Conservation (phyloP, 1,284 basidiomycete genomes). For the Acaromyces ingoldii region DNA sequence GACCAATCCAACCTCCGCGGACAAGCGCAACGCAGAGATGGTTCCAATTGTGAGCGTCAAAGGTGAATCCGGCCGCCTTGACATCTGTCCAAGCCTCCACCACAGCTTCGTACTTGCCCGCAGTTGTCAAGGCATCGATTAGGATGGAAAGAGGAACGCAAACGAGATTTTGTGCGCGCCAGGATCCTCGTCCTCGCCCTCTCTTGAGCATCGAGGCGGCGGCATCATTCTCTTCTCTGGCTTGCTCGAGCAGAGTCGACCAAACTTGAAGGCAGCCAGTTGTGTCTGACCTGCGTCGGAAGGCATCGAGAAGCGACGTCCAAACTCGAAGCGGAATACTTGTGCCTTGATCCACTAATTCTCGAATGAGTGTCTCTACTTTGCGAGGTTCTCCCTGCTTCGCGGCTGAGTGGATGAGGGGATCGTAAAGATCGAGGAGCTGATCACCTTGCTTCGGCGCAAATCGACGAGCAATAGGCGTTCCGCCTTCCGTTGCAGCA, state of each 20-base stretch:
- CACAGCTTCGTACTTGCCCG: slow-evolving; percentile 63
- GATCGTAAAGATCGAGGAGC: background rate
- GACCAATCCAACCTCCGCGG: slow-evolving; percentile 63
- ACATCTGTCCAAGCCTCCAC: slow-evolving; percentile 66
- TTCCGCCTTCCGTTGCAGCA: background rate
- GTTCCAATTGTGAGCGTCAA: slow-evolving; percentile 92
- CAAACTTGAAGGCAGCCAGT: too few species aligned
- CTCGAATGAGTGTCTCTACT: background rate
- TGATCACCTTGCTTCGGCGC: slow-evolving; percentile 46
- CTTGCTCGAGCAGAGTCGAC: too few species aligned
- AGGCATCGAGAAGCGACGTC: background rate
- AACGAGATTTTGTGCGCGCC: slow-evolving; percentile 58
- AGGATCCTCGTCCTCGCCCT: too few species aligned
- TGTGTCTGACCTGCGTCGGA: background rate
- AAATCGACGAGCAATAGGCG: slow-evolving; percentile 52
- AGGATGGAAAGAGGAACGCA: slow-evolving; percentile 78
- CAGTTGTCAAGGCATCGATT: slow-evolving; percentile 59
- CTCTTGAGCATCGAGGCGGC: too few species aligned
- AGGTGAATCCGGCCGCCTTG: slow-evolving; percentile 66
- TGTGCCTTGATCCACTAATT: background rate
- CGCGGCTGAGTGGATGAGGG: background rate
- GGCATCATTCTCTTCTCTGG: too few species aligned
- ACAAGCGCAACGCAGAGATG: slow-evolving; percentile 71
- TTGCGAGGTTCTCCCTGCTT: background rate
- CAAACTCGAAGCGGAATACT: background rate